Conservation (phyloP, 495 filamentous ascomycete species). For the Trichoderma reesei region DNA sequence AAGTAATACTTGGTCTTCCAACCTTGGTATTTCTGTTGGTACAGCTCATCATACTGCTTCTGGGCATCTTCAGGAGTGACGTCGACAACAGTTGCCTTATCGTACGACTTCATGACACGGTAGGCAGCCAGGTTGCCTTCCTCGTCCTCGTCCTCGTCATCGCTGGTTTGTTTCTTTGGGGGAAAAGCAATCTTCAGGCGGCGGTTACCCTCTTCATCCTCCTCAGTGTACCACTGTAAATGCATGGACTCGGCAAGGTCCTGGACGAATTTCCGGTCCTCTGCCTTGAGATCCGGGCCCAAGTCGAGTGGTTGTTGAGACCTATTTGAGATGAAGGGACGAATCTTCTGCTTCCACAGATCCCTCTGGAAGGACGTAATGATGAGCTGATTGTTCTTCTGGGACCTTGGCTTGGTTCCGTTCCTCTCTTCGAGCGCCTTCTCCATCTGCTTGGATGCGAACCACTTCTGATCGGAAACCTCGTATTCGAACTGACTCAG, state of each 20-base stretch:
- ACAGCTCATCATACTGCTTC: slow-evolving; percentile 65
- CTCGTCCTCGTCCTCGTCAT: slow-evolving; percentile 63
- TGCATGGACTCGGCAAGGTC: slow-evolving; percentile 75
- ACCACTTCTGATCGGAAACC: slow-evolving; percentile 79
- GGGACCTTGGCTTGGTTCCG: slow-evolving; percentile 31
- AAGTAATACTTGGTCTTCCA: slow-evolving; percentile 94
- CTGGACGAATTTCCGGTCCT: slow-evolving; percentile 86
- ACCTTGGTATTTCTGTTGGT: slow-evolving; percentile 72
- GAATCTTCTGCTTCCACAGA: slow-evolving; percentile 65
- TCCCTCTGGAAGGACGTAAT: slow-evolving; percentile 74
- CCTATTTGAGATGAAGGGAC: slow-evolving; percentile 65
- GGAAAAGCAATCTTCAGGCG: slow-evolving; percentile 70
- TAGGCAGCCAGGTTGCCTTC: slow-evolving; percentile 74
- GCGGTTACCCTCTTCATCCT: slow-evolving; percentile 67
- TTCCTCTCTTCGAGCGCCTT: slow-evolving; percentile 42
- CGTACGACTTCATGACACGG: slow-evolving; percentile 79
- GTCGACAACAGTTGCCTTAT: slow-evolving; percentile 79
- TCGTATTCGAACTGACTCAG: slow-evolving; percentile 87
- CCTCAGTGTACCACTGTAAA: slow-evolving; percentile 69
- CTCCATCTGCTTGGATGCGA: slow-evolving; percentile 68
- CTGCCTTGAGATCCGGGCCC: slow-evolving; percentile 62
- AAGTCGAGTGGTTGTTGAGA: slow-evolving; percentile 52
- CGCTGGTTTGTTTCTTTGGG: slow-evolving; percentile 35
- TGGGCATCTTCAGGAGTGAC: slow-evolving; percentile 68
- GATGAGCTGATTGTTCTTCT: slow-evolving; percentile 51